Evolutionary conservation across 225 moss, liverwort and hornwort genomes (phyloP), one percentile per base, ranked within the genome.

Genomic region (Physcomitrellopsis africana): DNA sequence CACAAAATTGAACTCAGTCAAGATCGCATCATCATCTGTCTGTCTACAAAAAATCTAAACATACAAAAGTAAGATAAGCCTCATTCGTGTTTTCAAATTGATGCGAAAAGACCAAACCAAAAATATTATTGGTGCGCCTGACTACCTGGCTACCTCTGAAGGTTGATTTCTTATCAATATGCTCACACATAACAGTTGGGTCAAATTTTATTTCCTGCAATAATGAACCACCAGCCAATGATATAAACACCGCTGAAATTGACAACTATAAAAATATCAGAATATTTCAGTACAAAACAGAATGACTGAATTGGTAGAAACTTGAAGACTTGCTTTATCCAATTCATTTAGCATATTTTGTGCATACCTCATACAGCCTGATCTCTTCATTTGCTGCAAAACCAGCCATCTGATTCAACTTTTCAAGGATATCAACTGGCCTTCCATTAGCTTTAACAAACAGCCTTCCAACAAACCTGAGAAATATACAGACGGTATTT

Each of bases 171-270:
- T 93, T 93, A 63, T 93, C 90, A 68, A 93, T 90, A 55, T 90
- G 89, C 80, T 90, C 92, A 78, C 92, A 93, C 92, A 93, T 89
- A 17, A 93, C 89, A 81, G 80, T 93, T 20, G 92, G 90, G 76
- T 90, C 89, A 82, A 93, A 93, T 76, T 90, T 90, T 49, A 93
- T 90, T 78, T 93, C 92, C 92, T 93, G 83, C 79, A 81, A 62
- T 65, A 45, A 67, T 14, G n/a, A 53, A 58, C 37, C 57, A 74
- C 8, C 26, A 8, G n/a, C 3, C 26, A 23, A n/a, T 44, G 13
- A 13, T 15, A 51, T 37, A 60, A 49, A 48, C 32, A n/a, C 48
- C 11, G 32, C 11, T 23, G 5, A 73, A 37, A 41, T 9, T 37
- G 29, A 43, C 19, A 23, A 43, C 13, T 49, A 9, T 42, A 8